A percentile compares a stretch with the other conserved stretches of the same genome.
Conservation (phyloP, 179 eudicot species). For the Drosera spatulata region DNA sequence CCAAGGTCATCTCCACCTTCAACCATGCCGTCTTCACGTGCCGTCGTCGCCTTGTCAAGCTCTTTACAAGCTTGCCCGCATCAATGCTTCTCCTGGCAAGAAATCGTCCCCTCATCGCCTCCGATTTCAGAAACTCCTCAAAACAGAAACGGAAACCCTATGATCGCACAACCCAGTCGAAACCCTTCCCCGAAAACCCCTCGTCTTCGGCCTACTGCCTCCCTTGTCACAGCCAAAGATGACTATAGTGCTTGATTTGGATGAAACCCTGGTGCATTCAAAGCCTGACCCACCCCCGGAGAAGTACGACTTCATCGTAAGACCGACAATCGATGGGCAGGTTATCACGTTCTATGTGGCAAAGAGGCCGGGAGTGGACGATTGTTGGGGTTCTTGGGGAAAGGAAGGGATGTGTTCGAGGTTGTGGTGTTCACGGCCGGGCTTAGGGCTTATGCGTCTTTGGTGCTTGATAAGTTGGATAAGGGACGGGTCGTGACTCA, state of each 20-base stretch:
- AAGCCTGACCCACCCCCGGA: conserved; percentile 29
- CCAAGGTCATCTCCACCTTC: conserved; percentile 39
- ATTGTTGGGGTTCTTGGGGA: conserved; percentile 36
- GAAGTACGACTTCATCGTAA: conserved; percentile 51
- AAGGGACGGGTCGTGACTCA: conserved; percentile 33
- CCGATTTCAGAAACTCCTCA: conserved; percentile 42
- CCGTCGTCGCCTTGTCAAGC: conserved; percentile 62
- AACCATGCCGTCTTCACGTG: conserved; percentile 50
- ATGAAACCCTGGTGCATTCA: conserved; percentile 80
- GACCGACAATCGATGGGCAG: conserved; percentile 61
- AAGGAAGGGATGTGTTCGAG: conserved; percentile 32
- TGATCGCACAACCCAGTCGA: conserved; percentile 2
- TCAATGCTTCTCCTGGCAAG: conserved; percentile 31
- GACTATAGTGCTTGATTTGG: conserved; percentile 67
- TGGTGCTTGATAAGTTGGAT: conserved; percentile 50
- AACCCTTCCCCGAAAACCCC: conserved; percentile 11
- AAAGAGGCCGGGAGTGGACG: conserved; percentile 70
- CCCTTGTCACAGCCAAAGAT: conserved; percentile 10
- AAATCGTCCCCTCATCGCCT: conserved; percentile 38
- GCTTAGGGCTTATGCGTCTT: conserved; percentile 66
- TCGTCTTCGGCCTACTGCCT: conserved; percentile 42
- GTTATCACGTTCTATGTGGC: conserved; percentile 45
- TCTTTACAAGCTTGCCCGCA: conserved; percentile 58
- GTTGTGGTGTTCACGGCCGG: conserved; percentile 85
- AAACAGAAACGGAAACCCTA: neutral